Base-by-base conservation (phyloP, 2,329 filamentous ascomycete species). In the Hymenoscyphus scutula region DNA sequence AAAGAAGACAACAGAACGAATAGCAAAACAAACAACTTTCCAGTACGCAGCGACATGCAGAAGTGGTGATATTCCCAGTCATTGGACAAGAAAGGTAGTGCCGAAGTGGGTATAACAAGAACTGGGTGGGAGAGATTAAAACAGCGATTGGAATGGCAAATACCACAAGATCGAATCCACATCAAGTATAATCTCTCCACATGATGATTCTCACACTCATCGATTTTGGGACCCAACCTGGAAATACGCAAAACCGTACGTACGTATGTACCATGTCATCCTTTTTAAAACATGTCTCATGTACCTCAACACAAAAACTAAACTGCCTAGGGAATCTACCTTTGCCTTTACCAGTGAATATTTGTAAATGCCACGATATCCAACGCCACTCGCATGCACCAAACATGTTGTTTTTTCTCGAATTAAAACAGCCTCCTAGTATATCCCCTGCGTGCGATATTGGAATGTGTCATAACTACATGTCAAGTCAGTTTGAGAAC, bases 361-460 rank as follows among this genome's bases (percentile, higher is more conserved):
- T 25, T 51, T 66, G 60, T 62, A 66, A 66, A 66, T 66, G 64
- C 64, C 48, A 48, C n/a, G n/a, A 60, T 60, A 65, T 63, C 65
- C 63, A 63, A 67, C 63, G 63, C 65, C 65, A 38, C 61, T 34
- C 51, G 53, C 30, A 61, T 64, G 58, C 61, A 59, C 30, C 59
- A 45, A 53, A 34, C 27, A 29, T 56, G n/a, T n/a, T n/a, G n/a
- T n/a, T n/a, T n/a, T n/a, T 61, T 60, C 59, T 48, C n/a, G 58
- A 61, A 60, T 29, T 30, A 37, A 55, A 55, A 38, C 64, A 13
- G 37, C 53, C 53, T 45, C 61, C 70, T 84, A 94, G 77, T 94
- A 94, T 77, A 94, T 94, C 69, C 90, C 91, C 77, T 94, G 90
- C 38, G 91, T 93, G 72, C 91, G 86, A 78, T 94, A 94, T 79